Evolutionary conservation across 192 early-diverging fungal genomes (phyloP), one percentile per base, ranked within the genome.

Genomic region (Podila clonocystis): DNA sequence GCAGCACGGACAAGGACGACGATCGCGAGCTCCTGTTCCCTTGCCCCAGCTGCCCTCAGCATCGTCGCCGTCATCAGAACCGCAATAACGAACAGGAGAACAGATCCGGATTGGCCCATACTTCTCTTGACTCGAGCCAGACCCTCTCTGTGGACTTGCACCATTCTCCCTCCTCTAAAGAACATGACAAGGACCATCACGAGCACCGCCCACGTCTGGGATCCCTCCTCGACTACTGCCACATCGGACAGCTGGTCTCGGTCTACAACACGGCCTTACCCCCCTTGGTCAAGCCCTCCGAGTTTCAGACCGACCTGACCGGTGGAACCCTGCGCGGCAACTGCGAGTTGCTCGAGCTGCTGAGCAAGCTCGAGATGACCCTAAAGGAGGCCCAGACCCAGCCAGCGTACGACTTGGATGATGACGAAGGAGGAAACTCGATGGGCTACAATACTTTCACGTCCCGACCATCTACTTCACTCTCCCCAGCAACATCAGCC

Each of bases 221-320:
- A n/a, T 76, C 74, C 12, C 34, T 76, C 15, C 48, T 76, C 55
- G 74, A 76, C 28, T 76, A 76, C 34, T 41, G 68, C 28, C 62
- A 76, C 63, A 49, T 76, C 29, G 74, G 74, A 13, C 74, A 76
- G 28, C 28, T 76, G 63, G 38, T 76, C 17, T 60, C 29, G 3
- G 49, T 76, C 19, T 28, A 52, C 29, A 76, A 76, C 41, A n/a
- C 20, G 12, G 29, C 36, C 9, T 9, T 65, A 31, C 38, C 55
- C 5, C 74, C 74, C 1, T 52, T 52, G 9, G 68, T 65, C 33
- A 70, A 70, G 45, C 74, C 74, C 0, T 76, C 74, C 5, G 68
- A 70, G 12, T 55, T 49, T 31, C 74, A 76, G 57, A 65, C 74
- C 19, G 48, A 76, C 57, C 68, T 70, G 17, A 65, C 45, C 31